Evolutionary conservation across 257 asterid species (phyloP).

Genomic region (Salvia splendens): DNA sequence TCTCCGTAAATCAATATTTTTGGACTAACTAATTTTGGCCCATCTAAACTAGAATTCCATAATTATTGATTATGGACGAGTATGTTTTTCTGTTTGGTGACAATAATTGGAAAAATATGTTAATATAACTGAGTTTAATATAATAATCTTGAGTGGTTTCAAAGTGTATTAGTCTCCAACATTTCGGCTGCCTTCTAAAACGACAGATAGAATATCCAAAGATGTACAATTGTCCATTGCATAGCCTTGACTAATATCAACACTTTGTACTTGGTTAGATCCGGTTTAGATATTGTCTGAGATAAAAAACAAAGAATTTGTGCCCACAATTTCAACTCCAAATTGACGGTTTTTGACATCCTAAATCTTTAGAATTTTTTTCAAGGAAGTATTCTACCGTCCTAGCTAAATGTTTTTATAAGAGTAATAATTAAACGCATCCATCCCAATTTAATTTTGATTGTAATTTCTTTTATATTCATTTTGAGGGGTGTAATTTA

Average conservation of each 20-base stretch:
- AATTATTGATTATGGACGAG: too few species aligned
- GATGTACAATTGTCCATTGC: slow-evolving; percentile 6
- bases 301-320: not conserved
- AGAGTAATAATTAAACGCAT: too few species aligned
- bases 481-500: too few species aligned
- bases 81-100: too few species aligned
- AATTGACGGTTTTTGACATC: not conserved
- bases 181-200: slow-evolving; percentile 16
- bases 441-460: too few species aligned
- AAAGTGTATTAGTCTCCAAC: not conserved
- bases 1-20: too few species aligned
- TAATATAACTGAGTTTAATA: not conserved
- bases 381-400: too few species aligned
- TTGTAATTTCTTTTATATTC: too few species aligned
- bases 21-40: too few species aligned
- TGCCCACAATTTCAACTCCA: not conserved
- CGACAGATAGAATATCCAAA: slow-evolving; percentile 20
- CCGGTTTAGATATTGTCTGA: not conserved
- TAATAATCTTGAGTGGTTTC: not conserved
- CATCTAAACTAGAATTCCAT: too few species aligned
- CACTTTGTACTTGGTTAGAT: slow-evolving; percentile 27
- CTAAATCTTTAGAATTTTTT: not conserved
- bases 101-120: too few species aligned
- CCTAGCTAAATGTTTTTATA: too few species aligned
- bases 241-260: not conserved